Evolutionary conservation across 441 rosid species (phyloP).

Genomic region (Aleurites moluccanus): DNA sequence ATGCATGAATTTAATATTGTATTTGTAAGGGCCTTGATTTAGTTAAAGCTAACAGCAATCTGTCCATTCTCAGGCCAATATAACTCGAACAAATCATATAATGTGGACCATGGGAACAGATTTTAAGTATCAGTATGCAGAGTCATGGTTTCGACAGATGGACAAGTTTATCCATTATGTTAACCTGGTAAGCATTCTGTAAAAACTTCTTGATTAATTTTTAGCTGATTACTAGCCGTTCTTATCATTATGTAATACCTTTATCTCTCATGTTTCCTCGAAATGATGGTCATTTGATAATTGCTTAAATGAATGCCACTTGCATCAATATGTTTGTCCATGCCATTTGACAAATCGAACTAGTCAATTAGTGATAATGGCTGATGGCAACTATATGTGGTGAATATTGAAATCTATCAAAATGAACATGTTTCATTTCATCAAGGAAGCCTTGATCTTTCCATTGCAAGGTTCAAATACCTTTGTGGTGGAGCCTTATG

Average conservation of each 20-base stretch:
- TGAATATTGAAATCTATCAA: not conserved
- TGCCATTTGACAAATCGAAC: constrained; percentile 4
- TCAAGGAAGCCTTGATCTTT: not conserved
- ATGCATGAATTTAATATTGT: constrained; percentile 16
- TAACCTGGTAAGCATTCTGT: constrained; percentile 62
- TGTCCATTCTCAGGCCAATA: constrained; percentile 72
- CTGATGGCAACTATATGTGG: not conserved
- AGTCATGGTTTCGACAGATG: constrained; percentile 90
- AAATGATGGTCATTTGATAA: not conserved
- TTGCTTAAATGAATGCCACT: not conserved
- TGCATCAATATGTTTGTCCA: not conserved
- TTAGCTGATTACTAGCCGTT: not conserved
- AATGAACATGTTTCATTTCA: not conserved
- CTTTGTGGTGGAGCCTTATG: not conserved
- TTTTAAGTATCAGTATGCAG: constrained; percentile 95
- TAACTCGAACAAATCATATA: constrained; percentile 85
- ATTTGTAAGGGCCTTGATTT: constrained; percentile 7
- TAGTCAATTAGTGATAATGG: not conserved
- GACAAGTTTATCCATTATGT: constrained; percentile 98
- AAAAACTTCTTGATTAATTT: constrained; percentile 12
- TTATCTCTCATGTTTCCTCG: not conserved
- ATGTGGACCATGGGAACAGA: constrained; percentile 99
- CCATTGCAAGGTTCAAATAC: constrained; percentile 5
- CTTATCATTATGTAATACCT: not conserved
- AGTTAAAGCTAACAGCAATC: constrained; percentile 12